Base-by-base conservation (phyloP, 352 stramenopile genomes). In the Globisporangium mamillatum region DNA sequence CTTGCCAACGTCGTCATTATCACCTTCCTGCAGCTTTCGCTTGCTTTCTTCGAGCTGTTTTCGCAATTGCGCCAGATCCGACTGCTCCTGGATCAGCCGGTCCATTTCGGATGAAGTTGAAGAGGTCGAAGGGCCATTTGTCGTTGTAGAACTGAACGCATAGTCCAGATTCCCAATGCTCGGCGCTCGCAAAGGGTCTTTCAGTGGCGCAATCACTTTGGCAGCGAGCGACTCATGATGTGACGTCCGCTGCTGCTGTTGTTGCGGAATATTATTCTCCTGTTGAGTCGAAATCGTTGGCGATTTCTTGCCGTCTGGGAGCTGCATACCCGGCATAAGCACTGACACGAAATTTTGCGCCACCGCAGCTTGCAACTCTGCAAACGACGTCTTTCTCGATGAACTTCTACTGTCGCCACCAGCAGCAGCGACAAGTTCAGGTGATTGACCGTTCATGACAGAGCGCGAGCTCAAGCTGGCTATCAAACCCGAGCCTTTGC, bases 41-140 rank as follows among this genome's bases (percentile, higher is more conserved):
- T 90, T 89, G 67, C 75, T 90, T 53, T 90, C 84, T 74, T 93
- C 84, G 6, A 91, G 68, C 36, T 92, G 71, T n/a, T 80, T 70
- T 22, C 75, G 84, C 60, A 92, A 62, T 38, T 76, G 70, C 14
- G 80, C 83, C 50, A 93, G 69, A 24, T 91, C 86, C 7, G 78
- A 84, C 62, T 93, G 86, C 24, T 93, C 77, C 55, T 91, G 89
- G 69, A 89, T 88, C 50, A 93, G 29, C 6, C 67, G 74, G 27
- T 89, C 80, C 70, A 87, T 82, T 36, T 91, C 82, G 0, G 61
- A 75, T 41, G 83, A 83, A 16, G 80, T 52, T 10, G 68, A 46
- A 20, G 12, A 70, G 6, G 57, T 22, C 16, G 56, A 59, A 59
- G 24, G 4, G n/a, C 56, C 12, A n/a, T 16, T 14, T n/a, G 32